Evolutionary conservation across 495 filamentous ascomycete genomes (phyloP).

Genomic region (Hypoxylon subgilvum): DNA sequence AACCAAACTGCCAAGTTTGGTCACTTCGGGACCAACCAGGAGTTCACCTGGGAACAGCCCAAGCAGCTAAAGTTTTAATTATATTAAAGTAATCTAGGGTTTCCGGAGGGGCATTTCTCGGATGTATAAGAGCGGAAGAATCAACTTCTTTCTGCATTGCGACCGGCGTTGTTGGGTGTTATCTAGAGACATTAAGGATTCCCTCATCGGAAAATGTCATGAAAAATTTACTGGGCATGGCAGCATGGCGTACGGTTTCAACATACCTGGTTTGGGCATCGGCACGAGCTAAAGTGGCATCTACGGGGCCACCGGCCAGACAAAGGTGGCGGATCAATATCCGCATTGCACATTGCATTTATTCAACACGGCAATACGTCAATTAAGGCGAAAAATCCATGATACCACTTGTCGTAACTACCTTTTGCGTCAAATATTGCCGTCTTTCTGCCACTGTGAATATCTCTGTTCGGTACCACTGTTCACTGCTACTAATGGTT

Average conservation of each 20-base stretch:
- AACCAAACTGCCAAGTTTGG: slow-evolving; percentile 98
- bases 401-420: slow-evolving; percentile 28
- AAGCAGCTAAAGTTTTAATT: slow-evolving; percentile 88
- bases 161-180: slow-evolving; percentile 47
- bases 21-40: slow-evolving; percentile 96
- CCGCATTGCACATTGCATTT: slow-evolving; percentile 39
- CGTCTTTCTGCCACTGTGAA: slow-evolving; percentile 23
- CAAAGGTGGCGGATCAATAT: slow-evolving; percentile 35
- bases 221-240: slow-evolving; percentile 43
- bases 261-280: slow-evolving; percentile 44
- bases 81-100: slow-evolving; percentile 27
- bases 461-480: background rate
- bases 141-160: slow-evolving; percentile 55
- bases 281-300: slow-evolving; percentile 30
- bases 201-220: slow-evolving; percentile 49
- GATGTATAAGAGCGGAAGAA: slow-evolving; percentile 46
- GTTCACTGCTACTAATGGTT: too few relatives aligned
- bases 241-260: slow-evolving; percentile 49
- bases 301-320: slow-evolving; percentile 27
- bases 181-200: slow-evolving; percentile 45
- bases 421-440: background rate
- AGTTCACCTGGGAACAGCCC: slow-evolving; percentile 97
- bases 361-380: slow-evolving; percentile 37
- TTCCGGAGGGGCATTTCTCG: slow-evolving; percentile 41
- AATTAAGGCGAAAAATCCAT: slow-evolving; percentile 23